These are phyloP conservation scores for Allium fistulosum DNA, from an alignment of 106 monocot genomes.

Conservation along the genomic window DNA sequence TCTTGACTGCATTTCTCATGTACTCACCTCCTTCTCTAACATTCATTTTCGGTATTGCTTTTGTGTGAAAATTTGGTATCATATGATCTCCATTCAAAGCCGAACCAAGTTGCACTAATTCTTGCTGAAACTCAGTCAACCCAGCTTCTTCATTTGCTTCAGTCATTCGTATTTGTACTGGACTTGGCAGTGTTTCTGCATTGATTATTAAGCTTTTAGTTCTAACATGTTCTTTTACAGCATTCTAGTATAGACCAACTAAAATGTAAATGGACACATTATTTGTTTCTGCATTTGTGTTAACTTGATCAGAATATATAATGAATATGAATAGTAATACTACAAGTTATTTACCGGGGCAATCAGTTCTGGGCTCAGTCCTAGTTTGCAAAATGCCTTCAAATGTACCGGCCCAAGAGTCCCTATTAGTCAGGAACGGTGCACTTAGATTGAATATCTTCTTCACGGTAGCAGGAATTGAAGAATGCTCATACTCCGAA, in stretches of 20 bases:
- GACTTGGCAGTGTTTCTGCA: slow-evolving; percentile 50
- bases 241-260: no score
- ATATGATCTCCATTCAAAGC: slow-evolving; percentile 37
- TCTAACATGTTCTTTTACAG: no score
- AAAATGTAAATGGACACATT: no score
- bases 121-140: slow-evolving; percentile 66
- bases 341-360: slow-evolving; percentile 39
- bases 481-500: slow-evolving; percentile 86
- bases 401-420: slow-evolving; percentile 87
- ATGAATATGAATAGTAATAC: no score
- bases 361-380: slow-evolving; percentile 72
- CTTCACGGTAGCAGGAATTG: slow-evolving; percentile 80
- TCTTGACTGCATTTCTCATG: slow-evolving; percentile 30
- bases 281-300: no score
- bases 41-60: slow-evolving; percentile 41
- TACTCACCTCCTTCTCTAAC: slow-evolving; percentile 61
- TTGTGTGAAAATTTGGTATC: slow-evolving; percentile 16
- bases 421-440: slow-evolving; percentile 60
- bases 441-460: slow-evolving; percentile 56
- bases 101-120: slow-evolving; percentile 52
- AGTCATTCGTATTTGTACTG: slow-evolving; percentile 9
- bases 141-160: slow-evolving; percentile 23
- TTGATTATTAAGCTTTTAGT: neutral
- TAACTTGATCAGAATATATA: neutral
- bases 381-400: slow-evolving; percentile 52